Base-by-base conservation (phyloP, 495 filamentous ascomycete species). In the Penicillium soppii region DNA sequence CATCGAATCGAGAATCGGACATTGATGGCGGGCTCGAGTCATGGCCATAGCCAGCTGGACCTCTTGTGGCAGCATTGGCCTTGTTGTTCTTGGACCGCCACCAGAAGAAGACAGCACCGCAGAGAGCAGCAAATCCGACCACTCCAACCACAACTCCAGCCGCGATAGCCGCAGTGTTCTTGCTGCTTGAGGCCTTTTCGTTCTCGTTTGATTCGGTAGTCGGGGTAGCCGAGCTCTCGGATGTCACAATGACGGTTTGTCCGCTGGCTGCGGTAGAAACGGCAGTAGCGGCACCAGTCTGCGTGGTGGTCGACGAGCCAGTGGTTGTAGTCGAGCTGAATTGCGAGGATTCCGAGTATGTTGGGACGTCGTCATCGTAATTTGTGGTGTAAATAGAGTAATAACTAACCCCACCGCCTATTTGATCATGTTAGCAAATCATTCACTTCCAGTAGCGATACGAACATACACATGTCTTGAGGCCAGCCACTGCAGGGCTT, bases 71-170 rank as follows among this genome's bases (percentile, higher is more conserved):
- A 49, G 90, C 83, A 61, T 94, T 88, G 47, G 85, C 79, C 61
- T 82, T 76, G 63, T 88, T 84, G 61, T 82, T 84, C 69, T 83
- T 82, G 53, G 84, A 83, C 44, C 91, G 86, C 50, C 92, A 71
- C 68, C 81, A 90, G 59, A 97, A 82, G 69, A 89, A 88, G 5
- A 73, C 73, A 39, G 84, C 91, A 30, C 81, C 87, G 15, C 80
- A 72, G 46, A 89, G 74, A 6, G 78, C 84, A 55, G 72, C 77
- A 5, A 92, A 47, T 9, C 74, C 89, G 19, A 96, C 76, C 5
- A 96, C 80, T 52, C 88, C 90, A 25, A 95, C 86, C 6, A 97
- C 92, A 4, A 90, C 89, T 49, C 92, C 94, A 21, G 82, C 92
- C 22, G 89, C 92, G 51, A 97, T 91, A 20, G 86, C 89, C 21